Conservation (phyloP, 2,329 filamentous ascomycete species). For the Bipolaris bicolor region DNA sequence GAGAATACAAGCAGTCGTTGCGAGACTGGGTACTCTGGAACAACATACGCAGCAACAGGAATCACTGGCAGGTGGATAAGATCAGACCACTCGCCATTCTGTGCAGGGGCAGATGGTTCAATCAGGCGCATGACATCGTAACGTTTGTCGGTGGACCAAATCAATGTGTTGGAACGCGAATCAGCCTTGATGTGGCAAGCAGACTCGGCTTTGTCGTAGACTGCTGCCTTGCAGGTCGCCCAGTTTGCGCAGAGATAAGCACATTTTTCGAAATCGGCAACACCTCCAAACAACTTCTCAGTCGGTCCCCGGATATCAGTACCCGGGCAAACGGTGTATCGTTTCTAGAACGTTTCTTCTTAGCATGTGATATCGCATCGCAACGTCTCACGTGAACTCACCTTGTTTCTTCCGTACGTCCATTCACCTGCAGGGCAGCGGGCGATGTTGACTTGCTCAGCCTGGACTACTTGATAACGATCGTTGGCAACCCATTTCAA, state of each 20-base stretch:
- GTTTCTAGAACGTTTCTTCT: conserved; percentile 17
- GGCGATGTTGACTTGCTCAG: conserved; percentile 34
- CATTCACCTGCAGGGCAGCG: conserved; percentile 30
- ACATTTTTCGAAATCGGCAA: conserved; percentile 27
- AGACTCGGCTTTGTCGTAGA: conserved; percentile 23
- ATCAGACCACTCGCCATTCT: conserved; percentile 33
- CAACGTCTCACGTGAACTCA: conserved; percentile 10
- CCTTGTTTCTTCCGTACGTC: conserved; percentile 24
- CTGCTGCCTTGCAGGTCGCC: conserved; percentile 28
- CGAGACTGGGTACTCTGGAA: conserved; percentile 32
- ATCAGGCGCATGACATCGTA: conserved; percentile 33
- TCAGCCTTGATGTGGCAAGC: conserved; percentile 37
- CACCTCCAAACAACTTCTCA: conserved; percentile 20
- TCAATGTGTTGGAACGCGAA: conserved; percentile 26
- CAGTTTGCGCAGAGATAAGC: conserved; percentile 31
- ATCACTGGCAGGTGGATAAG: conserved; percentile 36
- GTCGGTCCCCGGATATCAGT: conserved; percentile 32
- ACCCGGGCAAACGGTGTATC: conserved; percentile 31
- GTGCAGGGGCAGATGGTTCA: conserved; percentile 20
- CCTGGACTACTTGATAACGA: conserved; percentile 31
- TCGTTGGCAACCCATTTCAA: conserved; percentile 29
- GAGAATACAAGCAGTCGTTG: conserved; percentile 34
- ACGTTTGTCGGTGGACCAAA: conserved; percentile 39
- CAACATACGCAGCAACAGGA: conserved; percentile 37
- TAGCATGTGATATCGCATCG: neutral